Base-by-base conservation (phyloP, 2,329 filamentous ascomycete species). In the Neofusicoccum parvum region DNA sequence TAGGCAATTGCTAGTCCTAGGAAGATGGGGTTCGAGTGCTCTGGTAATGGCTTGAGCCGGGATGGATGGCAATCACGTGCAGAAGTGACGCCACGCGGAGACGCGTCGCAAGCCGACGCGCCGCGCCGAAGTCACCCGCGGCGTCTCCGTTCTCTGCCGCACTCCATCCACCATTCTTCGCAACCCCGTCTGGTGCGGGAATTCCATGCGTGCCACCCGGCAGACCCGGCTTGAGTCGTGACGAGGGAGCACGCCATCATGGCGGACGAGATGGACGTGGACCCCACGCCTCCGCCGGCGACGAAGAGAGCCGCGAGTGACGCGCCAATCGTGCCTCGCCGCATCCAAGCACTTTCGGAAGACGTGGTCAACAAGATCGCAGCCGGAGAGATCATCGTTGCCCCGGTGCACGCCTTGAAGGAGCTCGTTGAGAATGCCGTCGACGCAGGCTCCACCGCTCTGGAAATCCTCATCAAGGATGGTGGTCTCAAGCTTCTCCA, bases 341-440 rank as follows among this genome's bases (percentile, higher is more conserved):
- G 82, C 36, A 86, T 86, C 71, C 79, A 96, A 89, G 91, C 94
- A 14, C 86, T 99, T 32, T 92, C 96, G 73, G 89, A 91, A 68
- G 90, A 95, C 80, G 95, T 99, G 23, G 91, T 99, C 70, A 99
- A 98, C 83, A 99, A 98, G 78, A 99, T 99, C 70, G 95, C 95
- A 0, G 95, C 95, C 0, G 95, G 95, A 20, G 95, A 99, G 78
- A 99, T 99, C 72, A 99, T 99, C 67, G 93, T 99, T 56, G 94
- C 95, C 2, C 96, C 95, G 0, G 93, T 97, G 34, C 92, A 99
- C 78, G 95, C 96, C 3, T 80, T 99, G 65, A 99, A 99, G 79
- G 95, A 99, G 76, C 82, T 99, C 58, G 93, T 99, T 12, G 95
- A 99, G 77, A 99, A 99, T 72, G 90, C 95, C 3, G 93, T 99